Percentiles rank a stretch among this genome's conserved stretches.
Evolutionary conservation across 1,139 yeast species (phyloP).

Genomic region (Meyerozyma elateridarum): DNA sequence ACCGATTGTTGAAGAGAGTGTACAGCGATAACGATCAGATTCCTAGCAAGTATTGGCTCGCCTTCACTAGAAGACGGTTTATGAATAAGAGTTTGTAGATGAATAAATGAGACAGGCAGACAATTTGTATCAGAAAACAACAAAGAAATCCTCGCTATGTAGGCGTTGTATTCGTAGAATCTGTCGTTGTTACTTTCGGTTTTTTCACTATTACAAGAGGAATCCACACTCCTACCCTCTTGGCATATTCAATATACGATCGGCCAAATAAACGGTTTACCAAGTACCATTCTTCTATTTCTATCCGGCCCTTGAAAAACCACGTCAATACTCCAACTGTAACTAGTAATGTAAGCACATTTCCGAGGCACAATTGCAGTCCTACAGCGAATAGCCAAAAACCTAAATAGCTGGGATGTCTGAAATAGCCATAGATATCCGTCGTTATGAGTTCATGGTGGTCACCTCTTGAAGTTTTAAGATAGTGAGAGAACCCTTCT

Average conservation of each 20-base stretch:
- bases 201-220: constrained; percentile 19
- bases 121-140: too few relatives aligned
- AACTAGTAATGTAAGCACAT: constrained; percentile 18
- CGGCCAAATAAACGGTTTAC: constrained; percentile 25
- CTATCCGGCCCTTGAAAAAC: constrained; percentile 32
- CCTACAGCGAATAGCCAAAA: constrained; percentile 36
- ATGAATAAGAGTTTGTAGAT: constrained; percentile 73
- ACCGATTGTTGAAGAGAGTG: constrained; percentile 69
- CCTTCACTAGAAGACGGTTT: constrained; percentile 89
- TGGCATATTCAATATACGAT: constrained; percentile 23
- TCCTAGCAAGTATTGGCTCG: constrained; percentile 89
- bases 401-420: constrained; percentile 45
- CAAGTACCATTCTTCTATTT: constrained; percentile 34
- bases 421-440: constrained; percentile 26
- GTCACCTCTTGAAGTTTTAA: constrained; percentile 11
- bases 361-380: constrained; percentile 25
- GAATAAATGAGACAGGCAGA: too few relatives aligned
- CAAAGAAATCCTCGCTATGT: too few relatives aligned
- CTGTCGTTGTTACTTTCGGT: constrained; percentile 3
- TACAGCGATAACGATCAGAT: constrained; percentile 49
- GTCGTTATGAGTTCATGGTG: constrained; percentile 21
- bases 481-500: constrained; percentile 30
- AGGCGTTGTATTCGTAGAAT: too few relatives aligned
- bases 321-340: constrained; percentile 18
- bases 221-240: constrained; percentile 25